phyloP scores from a whole-genome alignment of 2,329 filamentous ascomycete genomes.

The Teratosphaeria epicoccoides region DNA sequence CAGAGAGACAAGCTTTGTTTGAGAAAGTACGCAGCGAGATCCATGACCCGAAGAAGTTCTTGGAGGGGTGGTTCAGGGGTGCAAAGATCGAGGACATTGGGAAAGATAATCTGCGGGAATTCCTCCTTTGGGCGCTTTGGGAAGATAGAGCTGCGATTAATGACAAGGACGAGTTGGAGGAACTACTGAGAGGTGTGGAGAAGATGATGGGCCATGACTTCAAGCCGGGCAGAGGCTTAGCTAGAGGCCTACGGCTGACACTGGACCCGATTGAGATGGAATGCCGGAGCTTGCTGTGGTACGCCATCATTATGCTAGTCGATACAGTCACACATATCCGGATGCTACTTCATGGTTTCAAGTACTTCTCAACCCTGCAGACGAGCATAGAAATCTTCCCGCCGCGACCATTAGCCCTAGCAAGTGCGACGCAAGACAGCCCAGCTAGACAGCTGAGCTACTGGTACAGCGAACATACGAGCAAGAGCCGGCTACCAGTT shows the following conservation, averaged over 20 bases:
- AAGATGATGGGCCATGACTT: constrained; percentile 41
- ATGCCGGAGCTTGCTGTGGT: constrained; percentile 56
- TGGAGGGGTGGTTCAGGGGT: constrained; percentile 57
- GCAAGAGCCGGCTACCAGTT: constrained; percentile 46
- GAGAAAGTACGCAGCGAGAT: constrained; percentile 45
- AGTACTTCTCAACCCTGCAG: constrained; percentile 14
- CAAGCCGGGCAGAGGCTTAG: constrained; percentile 44
- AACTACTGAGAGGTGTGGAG: constrained; percentile 46
- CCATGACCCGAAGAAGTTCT: constrained; percentile 45
- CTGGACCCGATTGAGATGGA: constrained; percentile 52
- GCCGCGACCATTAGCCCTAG: constrained; percentile 42
- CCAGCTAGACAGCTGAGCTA: constrained; percentile 46
- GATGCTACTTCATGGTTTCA: constrained; percentile 16
- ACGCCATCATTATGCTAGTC: constrained; percentile 46
- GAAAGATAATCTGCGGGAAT: constrained; percentile 58
- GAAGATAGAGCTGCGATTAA: constrained; percentile 54
- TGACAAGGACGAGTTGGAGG: constrained; percentile 44
- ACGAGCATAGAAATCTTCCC: constrained; percentile 44
- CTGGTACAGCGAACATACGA: constrained; percentile 56
- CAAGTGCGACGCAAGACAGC: constrained; percentile 36
- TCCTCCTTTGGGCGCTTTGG: constrained; percentile 56
- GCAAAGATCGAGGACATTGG: constrained; percentile 47
- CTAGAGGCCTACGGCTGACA: constrained; percentile 51
- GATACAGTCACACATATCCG: constrained; percentile 27
- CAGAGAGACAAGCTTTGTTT: constrained; percentile 47